Conservation (phyloP, 2,329 filamentous ascomycete genomes). For the Albifimbria verrucaria region DNA sequence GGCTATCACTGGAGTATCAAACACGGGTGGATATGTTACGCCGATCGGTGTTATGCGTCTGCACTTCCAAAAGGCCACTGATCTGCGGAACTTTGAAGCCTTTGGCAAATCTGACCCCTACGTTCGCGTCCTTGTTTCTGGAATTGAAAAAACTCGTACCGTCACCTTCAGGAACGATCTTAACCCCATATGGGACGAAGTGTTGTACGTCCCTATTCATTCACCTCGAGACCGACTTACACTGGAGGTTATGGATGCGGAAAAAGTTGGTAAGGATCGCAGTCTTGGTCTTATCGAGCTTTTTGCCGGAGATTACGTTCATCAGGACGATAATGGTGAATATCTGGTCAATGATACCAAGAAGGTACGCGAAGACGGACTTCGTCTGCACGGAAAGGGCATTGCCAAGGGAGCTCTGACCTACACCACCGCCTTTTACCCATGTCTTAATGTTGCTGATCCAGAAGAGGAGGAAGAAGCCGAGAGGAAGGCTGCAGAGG, state of each 20-base stretch:
- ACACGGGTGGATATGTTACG: conserved; percentile 84
- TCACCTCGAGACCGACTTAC: conserved; percentile 77
- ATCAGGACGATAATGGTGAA: conserved; percentile 74
- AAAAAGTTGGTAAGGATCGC: conserved; percentile 87
- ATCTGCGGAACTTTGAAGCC: conserved; percentile 88
- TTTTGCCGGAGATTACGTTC: conserved; percentile 72
- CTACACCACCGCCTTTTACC: conserved; percentile 87
- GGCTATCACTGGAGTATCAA: conserved; percentile 73
- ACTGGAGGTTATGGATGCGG: conserved; percentile 95
- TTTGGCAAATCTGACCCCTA: conserved; percentile 98
- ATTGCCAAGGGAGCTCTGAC: conserved; percentile 74
- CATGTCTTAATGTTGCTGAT: conserved; percentile 81
- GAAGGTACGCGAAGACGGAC: conserved; percentile 59
- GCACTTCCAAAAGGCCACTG: conserved; percentile 79
- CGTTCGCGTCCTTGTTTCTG: conserved; percentile 80
- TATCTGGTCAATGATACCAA: conserved; percentile 79
- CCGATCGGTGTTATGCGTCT: conserved; percentile 94
- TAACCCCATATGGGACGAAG: conserved; percentile 92
- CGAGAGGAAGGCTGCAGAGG: conserved; percentile 29
- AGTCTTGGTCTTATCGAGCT: conserved; percentile 80
- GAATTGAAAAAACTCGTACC: conserved; percentile 85
- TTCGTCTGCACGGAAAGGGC: conserved; percentile 71
- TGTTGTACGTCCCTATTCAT: conserved; percentile 90
- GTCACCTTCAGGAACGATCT: conserved; percentile 96
- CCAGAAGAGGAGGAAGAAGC: conserved; percentile 78